Percentiles rank a stretch among this genome's conserved stretches.
phyloP scores from a whole-genome alignment of 176 grass and related monocot species.

The Avena sativa region DNA sequence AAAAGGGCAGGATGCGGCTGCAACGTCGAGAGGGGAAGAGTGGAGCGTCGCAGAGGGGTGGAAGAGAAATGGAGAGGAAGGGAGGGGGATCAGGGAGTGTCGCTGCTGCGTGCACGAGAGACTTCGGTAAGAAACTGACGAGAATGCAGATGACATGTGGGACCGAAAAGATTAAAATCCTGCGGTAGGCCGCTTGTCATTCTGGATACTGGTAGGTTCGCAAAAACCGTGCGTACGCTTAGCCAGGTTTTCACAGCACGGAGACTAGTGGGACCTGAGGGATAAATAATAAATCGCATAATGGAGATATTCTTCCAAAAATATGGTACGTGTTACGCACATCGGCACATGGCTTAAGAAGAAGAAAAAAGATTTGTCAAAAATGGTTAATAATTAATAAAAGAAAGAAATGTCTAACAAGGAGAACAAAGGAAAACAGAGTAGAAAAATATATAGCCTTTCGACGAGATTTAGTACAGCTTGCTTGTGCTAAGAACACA shows the following conservation, averaged over 20 bases:
- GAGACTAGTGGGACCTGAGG: background rate
- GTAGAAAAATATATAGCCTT: too few relatives aligned
- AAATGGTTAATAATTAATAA: too few relatives aligned
- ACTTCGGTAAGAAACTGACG: background rate
- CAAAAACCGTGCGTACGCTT: background rate
- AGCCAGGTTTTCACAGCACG: background rate
- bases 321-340: background rate
- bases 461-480: too few relatives aligned
- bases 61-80: background rate
- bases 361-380: too few relatives aligned
- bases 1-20: background rate
- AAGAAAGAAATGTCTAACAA: too few relatives aligned
- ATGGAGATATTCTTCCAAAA: background rate
- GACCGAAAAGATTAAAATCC: background rate
- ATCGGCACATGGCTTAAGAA: background rate
- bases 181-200: background rate
- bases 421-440: too few relatives aligned
- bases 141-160: background rate
- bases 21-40: constrained; percentile 20
- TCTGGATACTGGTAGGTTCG: background rate
- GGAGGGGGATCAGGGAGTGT: background rate
- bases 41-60: background rate
- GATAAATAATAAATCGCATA: background rate
- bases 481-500: too few relatives aligned
- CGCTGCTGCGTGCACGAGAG: constrained; percentile 12